A percentile compares a stretch with the other conserved stretches of the same genome.
Evolutionary conservation across 306 rosid species (phyloP).

Genomic region (Cicer yamashitae): DNA sequence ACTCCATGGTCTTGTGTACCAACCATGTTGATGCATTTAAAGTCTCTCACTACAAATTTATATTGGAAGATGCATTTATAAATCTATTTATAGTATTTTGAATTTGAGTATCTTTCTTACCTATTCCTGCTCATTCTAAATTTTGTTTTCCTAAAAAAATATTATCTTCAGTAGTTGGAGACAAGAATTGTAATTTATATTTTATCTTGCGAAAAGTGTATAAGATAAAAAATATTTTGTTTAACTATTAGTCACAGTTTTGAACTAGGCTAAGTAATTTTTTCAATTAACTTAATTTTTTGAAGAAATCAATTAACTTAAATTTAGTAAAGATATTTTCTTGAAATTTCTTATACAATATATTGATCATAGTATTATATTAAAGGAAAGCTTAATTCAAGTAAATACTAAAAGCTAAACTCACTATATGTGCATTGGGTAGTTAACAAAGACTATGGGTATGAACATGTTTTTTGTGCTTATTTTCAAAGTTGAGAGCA

Average conservation of each 20-base stretch:
- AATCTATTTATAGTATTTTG: too few species aligned
- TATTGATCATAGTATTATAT: neutral
- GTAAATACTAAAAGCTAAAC: neutral
- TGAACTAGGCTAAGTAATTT: neutral
- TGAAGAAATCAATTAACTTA: too few species aligned
- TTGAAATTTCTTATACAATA: neutral
- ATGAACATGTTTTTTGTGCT: constrained; percentile 13
- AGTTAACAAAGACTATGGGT: neutral
- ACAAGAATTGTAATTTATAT: too few species aligned
- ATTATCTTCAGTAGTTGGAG: too few species aligned
- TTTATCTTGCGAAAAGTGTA: too few species aligned
- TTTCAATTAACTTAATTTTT: too few species aligned
- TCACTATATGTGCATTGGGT: constrained; percentile 30
- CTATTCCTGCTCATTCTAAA: too few species aligned
- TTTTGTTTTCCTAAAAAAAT: too few species aligned
- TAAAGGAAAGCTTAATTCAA: neutral
- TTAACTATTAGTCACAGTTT: too few species aligned
- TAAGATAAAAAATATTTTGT: neutral
- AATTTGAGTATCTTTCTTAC: too few species aligned
- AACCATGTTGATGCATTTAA: neutral
- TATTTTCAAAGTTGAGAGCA: constrained; percentile 19
- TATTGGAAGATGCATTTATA: too few species aligned
- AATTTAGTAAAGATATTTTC: too few species aligned
- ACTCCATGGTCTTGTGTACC: neutral
- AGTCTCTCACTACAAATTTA: neutral